These are phyloP conservation scores for Trypanosoma avium DNA, from an alignment of 208 protist genomes.

Conservation along the genomic window DNA sequence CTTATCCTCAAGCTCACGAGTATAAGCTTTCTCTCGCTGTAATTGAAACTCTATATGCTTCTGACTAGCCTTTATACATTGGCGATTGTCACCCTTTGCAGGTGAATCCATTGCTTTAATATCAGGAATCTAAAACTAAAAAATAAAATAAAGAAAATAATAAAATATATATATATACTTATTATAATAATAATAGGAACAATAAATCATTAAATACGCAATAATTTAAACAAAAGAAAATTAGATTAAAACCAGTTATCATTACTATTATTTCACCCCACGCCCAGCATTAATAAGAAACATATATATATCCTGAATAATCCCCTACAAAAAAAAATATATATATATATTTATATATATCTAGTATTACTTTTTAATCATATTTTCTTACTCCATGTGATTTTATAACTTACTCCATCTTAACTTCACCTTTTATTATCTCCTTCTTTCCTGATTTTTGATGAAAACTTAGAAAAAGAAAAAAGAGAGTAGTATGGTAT, in stretches of 20 bases:
- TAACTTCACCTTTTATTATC: background rate
- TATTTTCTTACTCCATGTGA: too few species aligned
- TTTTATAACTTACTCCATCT: background rate
- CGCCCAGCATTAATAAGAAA: too few species aligned
- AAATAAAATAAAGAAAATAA: background rate
- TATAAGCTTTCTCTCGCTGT: slow-evolving; percentile 63
- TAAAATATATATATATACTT: background rate
- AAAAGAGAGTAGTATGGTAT: slow-evolving; percentile 86
- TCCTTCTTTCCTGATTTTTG: slow-evolving; percentile 20
- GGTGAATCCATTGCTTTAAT: slow-evolving; percentile 26
- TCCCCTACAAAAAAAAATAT: slow-evolving; percentile 1
- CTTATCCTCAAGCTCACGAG: slow-evolving; percentile 66
- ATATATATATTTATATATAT: background rate
- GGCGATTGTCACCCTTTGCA: slow-evolving; percentile 23
- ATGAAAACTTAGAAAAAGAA: slow-evolving; percentile 85
- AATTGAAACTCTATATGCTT: slow-evolving; percentile 85
- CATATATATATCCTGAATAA: too few species aligned
- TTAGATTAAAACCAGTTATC: too few species aligned
- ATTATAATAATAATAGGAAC: too few species aligned
- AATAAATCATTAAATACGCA: too few species aligned
- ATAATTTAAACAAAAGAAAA: too few species aligned
- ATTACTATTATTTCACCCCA: too few species aligned
- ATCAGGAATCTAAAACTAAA: slow-evolving; percentile 1
- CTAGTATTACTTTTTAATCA: background rate
- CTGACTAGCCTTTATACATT: slow-evolving; percentile 46